Base-by-base conservation (phyloP, 768 basidiomycete genomes). In the Sarcomyxa edulis region DNA sequence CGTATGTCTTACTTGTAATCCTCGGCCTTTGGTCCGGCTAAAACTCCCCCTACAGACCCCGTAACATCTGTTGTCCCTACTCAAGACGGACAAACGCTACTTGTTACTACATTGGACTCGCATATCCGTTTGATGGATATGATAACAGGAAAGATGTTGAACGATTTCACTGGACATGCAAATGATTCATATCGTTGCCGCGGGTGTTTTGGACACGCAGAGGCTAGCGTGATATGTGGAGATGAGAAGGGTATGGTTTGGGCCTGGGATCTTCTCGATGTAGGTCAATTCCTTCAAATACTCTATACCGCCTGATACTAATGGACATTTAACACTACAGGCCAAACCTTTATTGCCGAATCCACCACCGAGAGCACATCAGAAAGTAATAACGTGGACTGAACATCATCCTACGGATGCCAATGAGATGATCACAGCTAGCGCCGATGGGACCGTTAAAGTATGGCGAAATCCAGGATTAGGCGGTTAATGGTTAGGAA, bases 201-300 rank as follows among this genome's bases (percentile, higher is more conserved):
- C 20, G 81, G 83, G 18, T 84, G 79, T 48, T 95, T 95, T 51
- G 86, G 86, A 8, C 75, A 85, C 45, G 83, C 71, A 3, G 96
- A 98, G 60, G 84, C 82, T 6, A 77, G 58, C 18, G 79, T 98
- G 11, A 55, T 95, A 4, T 82, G 78, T 44, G 96, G 96, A 7
- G 96, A 98, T 54, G 96, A 97, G 60, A 74, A 82, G 6, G 96
- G 96, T 1, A 65, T 61, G 44, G 65, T 99, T 3, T 96, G 91
- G 90, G 78, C 78, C 28, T 99, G 94, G 94, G 90, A 95, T 49
- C 65, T 97, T 43, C 74, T 97, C 15, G 86, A 90, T 56, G 94
- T 94, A 60, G 53, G 58, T 51, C 36, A n/a, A n/a, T 12, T 29
- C 33, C 22, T 27, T 31, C 20, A 7, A 14, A 29, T 31, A 36